phyloP scores from a whole-genome alignment of 2,329 filamentous ascomycete species.

The Cyanodermella asteris region DNA sequence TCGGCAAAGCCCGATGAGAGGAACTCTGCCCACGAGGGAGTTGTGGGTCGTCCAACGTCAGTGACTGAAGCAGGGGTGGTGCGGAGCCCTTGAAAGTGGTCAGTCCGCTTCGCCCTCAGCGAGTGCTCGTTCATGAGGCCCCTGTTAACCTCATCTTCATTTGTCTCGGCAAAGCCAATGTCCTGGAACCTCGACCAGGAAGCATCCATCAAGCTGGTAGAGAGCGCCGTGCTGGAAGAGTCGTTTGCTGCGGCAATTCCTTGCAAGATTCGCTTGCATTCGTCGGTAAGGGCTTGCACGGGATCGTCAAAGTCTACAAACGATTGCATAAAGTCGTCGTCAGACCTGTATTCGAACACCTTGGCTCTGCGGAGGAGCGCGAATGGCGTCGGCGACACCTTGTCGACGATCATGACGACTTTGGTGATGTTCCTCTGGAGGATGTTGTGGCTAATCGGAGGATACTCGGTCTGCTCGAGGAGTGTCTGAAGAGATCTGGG shows the following conservation, averaged over 20 bases:
- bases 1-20: slow-evolving; percentile 82
- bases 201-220: slow-evolving; percentile 55
- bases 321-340: slow-evolving; percentile 60
- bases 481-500: slow-evolving; percentile 82
- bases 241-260: slow-evolving; percentile 79
- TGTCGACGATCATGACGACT: slow-evolving; percentile 91
- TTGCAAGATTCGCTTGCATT: slow-evolving; percentile 75
- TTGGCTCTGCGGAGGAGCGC: slow-evolving; percentile 72
- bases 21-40: slow-evolving; percentile 96
- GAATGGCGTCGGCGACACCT: slow-evolving; percentile 86
- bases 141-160: slow-evolving; percentile 38
- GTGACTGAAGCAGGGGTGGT: slow-evolving; percentile 44
- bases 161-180: slow-evolving; percentile 62
- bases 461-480: slow-evolving; percentile 82
- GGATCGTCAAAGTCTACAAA: slow-evolving; percentile 84
- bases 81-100: slow-evolving; percentile 32
- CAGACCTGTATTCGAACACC: slow-evolving; percentile 86
- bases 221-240: slow-evolving; percentile 50
- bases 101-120: slow-evolving; percentile 13
- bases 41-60: slow-evolving; percentile 65
- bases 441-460: slow-evolving; percentile 37
- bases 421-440: slow-evolving; percentile 65
- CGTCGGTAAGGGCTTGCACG: slow-evolving; percentile 68
- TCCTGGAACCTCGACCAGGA: slow-evolving; percentile 97
- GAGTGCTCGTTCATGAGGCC: slow-evolving; percentile 12